Conservation (phyloP, 1,284 basidiomycete species). For the Ustilago hordei region DNA sequence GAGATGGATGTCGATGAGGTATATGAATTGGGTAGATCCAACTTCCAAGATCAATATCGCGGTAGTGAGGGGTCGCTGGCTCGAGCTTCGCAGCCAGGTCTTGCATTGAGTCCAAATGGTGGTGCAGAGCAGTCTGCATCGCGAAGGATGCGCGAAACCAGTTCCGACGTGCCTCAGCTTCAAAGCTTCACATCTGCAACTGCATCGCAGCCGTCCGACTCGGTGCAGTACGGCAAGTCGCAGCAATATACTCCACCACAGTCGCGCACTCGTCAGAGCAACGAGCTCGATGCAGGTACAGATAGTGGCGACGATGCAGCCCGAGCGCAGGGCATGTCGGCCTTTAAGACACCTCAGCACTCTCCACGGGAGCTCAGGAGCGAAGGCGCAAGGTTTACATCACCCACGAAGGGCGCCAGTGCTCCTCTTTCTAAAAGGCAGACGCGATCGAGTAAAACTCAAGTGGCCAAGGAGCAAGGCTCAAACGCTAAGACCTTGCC, state of each 20-base stretch:
- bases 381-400: constrained; percentile 9
- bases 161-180: constrained; percentile 29
- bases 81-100: constrained; percentile 2
- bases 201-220: background rate
- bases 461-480: background rate
- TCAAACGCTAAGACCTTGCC: constrained; percentile 5
- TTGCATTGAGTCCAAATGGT: background rate
- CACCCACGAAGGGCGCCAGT: background rate
- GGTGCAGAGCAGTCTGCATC: constrained; percentile 10
- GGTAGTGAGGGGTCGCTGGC: constrained; percentile 14
- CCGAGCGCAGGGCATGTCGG: constrained; percentile 34
- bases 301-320: constrained; percentile 42
- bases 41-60: constrained; percentile 23
- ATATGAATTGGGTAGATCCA: constrained; percentile 33
- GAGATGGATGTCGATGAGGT: constrained; percentile 44
- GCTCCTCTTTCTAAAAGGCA: constrained; percentile 2
- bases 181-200: constrained; percentile 1
- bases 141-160: constrained; percentile 32
- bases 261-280: constrained; percentile 28
- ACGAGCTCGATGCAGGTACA: constrained; percentile 37
- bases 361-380: constrained; percentile 29
- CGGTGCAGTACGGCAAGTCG: constrained; percentile 1
- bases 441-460: background rate
- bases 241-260: constrained; percentile 42
- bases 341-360: constrained; percentile 45